Percentiles rank a stretch among this genome's conserved stretches.
phyloP scores from a whole-genome alignment of 768 basidiomycete genomes.

The Russula earlei region DNA sequence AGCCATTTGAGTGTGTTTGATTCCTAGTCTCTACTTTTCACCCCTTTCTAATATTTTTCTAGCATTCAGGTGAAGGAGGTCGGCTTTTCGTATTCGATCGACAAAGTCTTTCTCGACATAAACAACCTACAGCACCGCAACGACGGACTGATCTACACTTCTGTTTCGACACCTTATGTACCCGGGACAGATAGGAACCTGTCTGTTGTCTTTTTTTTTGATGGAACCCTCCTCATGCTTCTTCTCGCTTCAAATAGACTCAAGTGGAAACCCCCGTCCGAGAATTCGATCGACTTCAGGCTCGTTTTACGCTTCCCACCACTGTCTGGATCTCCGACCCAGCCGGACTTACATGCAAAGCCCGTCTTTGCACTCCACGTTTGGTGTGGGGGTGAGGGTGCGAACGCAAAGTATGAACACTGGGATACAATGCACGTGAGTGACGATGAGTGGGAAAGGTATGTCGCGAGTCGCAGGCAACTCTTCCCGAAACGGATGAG shows the following conservation, averaged over 20 bases:
- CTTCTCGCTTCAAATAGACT: conserved; percentile 41
- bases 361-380: conserved; percentile 78
- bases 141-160: conserved; percentile 96
- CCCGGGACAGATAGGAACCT: conserved; percentile 80
- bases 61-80: conserved; percentile 88
- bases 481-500: not conserved
- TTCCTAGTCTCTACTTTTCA: not conserved
- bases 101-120: conserved; percentile 82
- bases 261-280: conserved; percentile 98
- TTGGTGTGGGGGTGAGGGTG: conserved; percentile 64
- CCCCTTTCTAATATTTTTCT: not conserved
- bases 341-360: conserved; percentile 77
- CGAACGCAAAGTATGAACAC: conserved; percentile 56
- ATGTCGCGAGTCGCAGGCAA: conserved; percentile 25
- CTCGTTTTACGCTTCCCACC: conserved; percentile 91
- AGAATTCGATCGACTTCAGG: conserved; percentile 97
- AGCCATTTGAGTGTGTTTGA: conserved; percentile 75
- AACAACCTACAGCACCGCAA: conserved; percentile 83
- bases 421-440: conserved; percentile 81
- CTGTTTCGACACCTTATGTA: conserved; percentile 72
- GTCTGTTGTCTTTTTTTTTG: conserved; percentile 32
- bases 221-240: not conserved
- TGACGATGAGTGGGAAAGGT: conserved; percentile 93
- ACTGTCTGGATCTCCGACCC: conserved; percentile 34
- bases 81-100: conserved; percentile 77